A percentile compares a stretch with the other conserved stretches of the same genome.
phyloP scores from a whole-genome alignment of 208 protist species.

The Trypanosomatidae sp. region DNA sequence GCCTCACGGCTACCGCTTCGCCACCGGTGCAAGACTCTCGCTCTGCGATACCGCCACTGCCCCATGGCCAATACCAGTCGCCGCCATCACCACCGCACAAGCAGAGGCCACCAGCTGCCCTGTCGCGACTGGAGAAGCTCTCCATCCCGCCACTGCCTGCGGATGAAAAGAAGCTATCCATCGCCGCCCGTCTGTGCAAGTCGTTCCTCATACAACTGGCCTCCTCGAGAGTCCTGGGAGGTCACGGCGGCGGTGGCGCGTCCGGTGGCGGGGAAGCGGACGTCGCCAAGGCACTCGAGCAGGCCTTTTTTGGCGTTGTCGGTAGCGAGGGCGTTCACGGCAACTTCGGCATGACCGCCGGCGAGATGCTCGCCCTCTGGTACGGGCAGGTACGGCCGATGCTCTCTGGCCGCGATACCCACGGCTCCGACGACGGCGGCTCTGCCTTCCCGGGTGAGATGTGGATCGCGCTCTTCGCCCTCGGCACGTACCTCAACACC shows the following conservation, averaged over 20 bases:
- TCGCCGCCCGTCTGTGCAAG: slow-evolving; percentile 33
- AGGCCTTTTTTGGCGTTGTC: slow-evolving; percentile 60
- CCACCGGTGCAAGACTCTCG: not conserved
- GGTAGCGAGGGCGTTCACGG: slow-evolving; percentile 34
- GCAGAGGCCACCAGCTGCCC: slow-evolving; percentile 1
- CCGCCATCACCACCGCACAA: not conserved
- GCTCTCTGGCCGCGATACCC: not conserved
- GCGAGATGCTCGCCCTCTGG: slow-evolving; percentile 67
- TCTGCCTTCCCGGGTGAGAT: slow-evolving; percentile 39
- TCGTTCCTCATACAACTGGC: slow-evolving; percentile 29
- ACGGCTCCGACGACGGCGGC: not conserved
- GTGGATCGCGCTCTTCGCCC: slow-evolving; percentile 63
- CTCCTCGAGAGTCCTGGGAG: slow-evolving; percentile 3
- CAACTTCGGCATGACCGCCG: slow-evolving; percentile 35
- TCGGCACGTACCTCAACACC: slow-evolving; percentile 69
- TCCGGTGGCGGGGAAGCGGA: slow-evolving; percentile 22
- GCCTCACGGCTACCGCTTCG: not conserved
- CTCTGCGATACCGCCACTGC: slow-evolving; percentile 11
- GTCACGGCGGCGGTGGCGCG: slow-evolving; percentile 5
- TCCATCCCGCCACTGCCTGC: slow-evolving; percentile 11
- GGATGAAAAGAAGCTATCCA: slow-evolving; percentile 25
- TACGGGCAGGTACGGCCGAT: slow-evolving; percentile 20
- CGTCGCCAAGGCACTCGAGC: slow-evolving; percentile 34
- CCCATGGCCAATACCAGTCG: slow-evolving; percentile 11
- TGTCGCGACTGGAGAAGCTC: slow-evolving; percentile 4